phyloP scores from a whole-genome alignment of 2,329 filamentous ascomycete genomes.

The Colletotrichum limetticola region DNA sequence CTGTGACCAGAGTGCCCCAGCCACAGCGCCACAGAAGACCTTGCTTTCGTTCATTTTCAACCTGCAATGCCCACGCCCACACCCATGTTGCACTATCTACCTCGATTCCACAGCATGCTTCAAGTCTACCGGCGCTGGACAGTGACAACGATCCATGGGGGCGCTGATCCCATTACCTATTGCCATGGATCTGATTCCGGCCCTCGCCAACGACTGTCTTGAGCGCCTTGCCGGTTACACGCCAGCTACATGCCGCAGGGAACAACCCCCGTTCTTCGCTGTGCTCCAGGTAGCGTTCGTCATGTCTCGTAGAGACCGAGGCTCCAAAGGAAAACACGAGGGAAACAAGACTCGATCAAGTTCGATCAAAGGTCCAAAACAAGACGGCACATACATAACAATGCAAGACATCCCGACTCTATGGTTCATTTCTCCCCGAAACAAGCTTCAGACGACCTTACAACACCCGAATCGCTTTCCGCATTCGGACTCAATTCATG shows the following conservation, averaged over 20 bases:
- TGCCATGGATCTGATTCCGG: neutral
- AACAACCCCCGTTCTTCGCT: neutral
- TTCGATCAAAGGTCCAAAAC: neutral
- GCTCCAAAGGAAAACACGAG: constrained; percentile 17
- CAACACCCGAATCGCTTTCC: constrained; percentile 21
- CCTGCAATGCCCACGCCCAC: neutral
- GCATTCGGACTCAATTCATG: constrained; percentile 12
- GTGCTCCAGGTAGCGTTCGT: neutral
- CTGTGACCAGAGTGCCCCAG: neutral
- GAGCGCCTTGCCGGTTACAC: neutral
- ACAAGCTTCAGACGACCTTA: constrained; percentile 26
- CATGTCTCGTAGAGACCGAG: constrained; percentile 23
- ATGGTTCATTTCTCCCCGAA: constrained; percentile 7
- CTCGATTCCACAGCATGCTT: neutral
- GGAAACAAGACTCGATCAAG: neutral
- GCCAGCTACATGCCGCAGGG: neutral
- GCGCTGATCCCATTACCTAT: neutral
- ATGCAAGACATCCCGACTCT: neutral
- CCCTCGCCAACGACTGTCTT: neutral
- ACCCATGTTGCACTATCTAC: neutral
- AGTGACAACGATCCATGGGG: neutral
- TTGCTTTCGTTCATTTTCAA: neutral
- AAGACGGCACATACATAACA: neutral
- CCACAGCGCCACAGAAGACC: neutral
- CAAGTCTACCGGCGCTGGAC: neutral